Conservation (phyloP, 192 early-diverging fungal species). For the Phlyctochytrium bullatum region DNA sequence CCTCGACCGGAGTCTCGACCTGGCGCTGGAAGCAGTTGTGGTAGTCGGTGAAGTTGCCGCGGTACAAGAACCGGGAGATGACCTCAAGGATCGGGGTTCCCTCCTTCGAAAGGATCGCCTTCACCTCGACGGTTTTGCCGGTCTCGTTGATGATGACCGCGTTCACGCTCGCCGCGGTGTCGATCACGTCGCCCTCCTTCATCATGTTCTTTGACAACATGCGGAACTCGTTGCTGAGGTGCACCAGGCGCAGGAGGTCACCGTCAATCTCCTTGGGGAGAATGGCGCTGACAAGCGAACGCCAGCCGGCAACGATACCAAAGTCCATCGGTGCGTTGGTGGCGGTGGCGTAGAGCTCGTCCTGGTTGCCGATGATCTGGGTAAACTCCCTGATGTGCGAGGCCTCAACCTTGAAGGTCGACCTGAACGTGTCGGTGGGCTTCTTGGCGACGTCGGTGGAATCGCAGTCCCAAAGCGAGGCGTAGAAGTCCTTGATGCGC, state of each 20-base stretch:
- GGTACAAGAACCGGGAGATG: slow-evolving; percentile 87
- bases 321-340: slow-evolving; percentile 82
- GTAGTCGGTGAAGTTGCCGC: slow-evolving; percentile 85
- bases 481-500: slow-evolving; percentile 85
- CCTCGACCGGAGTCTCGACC: slow-evolving; percentile 74
- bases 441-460: slow-evolving; percentile 53
- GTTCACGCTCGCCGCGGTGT: slow-evolving; percentile 78
- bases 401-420: slow-evolving; percentile 61
- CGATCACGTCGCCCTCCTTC: slow-evolving; percentile 77
- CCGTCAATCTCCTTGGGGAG: slow-evolving; percentile 92
- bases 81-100: slow-evolving; percentile 82
- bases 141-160: slow-evolving; percentile 84
- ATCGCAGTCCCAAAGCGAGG: slow-evolving; percentile 68
- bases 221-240: slow-evolving; percentile 92
- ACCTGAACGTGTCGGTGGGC: slow-evolving; percentile 64
- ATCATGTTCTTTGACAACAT: slow-evolving; percentile 75
- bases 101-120: slow-evolving; percentile 60
- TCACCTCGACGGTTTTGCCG: slow-evolving; percentile 90
- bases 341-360: slow-evolving; percentile 41
- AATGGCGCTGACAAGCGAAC: slow-evolving; percentile 86
- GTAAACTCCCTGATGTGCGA: slow-evolving; percentile 71
- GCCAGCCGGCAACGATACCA: slow-evolving; percentile 90
- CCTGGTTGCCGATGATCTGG: slow-evolving; percentile 73
- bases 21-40: slow-evolving; percentile 83
- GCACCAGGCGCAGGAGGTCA: slow-evolving; percentile 87